These are phyloP conservation scores for Beauveria pseudobassiana DNA, from an alignment of 2,329 filamentous ascomycete species.

Conservation along the genomic window DNA sequence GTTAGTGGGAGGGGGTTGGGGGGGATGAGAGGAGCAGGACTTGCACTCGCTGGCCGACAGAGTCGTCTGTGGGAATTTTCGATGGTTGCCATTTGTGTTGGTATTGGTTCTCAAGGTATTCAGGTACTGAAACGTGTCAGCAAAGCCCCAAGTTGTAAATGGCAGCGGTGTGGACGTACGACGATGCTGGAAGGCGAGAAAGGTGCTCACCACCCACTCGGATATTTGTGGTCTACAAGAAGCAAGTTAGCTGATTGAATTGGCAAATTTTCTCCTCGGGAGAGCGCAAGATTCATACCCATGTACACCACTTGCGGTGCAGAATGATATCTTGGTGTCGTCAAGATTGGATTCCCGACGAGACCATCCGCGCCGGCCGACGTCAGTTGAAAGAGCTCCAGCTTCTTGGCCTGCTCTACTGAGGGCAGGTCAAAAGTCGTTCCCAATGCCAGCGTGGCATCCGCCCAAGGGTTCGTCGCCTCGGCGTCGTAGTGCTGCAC, in stretches of 20 bases:
- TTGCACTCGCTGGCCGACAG: constrained; percentile 42
- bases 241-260: not conserved
- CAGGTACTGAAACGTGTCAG: constrained; percentile 27
- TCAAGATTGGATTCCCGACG: constrained; percentile 36
- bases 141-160: not conserved
- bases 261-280: too few relatives aligned
- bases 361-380: constrained; percentile 48
- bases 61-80: constrained; percentile 30
- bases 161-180: constrained; percentile 25
- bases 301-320: constrained; percentile 51
- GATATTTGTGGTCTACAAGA: constrained; percentile 43
- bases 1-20: not conserved
- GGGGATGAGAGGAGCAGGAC: constrained; percentile 14
- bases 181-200: constrained; percentile 39
- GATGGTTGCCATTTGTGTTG: constrained; percentile 35
- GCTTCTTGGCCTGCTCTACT: constrained; percentile 34
- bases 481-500: constrained; percentile 29
- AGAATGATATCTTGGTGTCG: constrained; percentile 43
- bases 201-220: constrained; percentile 49
- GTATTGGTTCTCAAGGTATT: constrained; percentile 37
- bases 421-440: constrained; percentile 33
- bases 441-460: constrained; percentile 42
- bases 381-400: constrained; percentile 46
- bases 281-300: constrained; percentile 30
- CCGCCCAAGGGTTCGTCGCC: constrained; percentile 26